These are phyloP conservation scores for Salix caprea DNA, from an alignment of 345 rosid species.

Conservation along the genomic window DNA sequence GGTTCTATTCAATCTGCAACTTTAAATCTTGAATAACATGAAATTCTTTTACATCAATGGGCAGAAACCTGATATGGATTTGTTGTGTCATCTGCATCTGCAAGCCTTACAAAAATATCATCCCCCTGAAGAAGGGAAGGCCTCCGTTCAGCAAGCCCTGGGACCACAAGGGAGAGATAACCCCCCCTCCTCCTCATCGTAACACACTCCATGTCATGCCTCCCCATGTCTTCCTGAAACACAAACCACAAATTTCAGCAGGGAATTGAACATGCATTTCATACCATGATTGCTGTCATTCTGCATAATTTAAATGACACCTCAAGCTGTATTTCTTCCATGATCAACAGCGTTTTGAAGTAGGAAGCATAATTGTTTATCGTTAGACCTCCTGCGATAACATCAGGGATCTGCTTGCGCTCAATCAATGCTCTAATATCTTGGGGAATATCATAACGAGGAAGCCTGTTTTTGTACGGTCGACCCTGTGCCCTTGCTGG, in stretches of 20 bases:
- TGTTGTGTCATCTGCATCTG: conserved; percentile 24
- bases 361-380: conserved; percentile 45
- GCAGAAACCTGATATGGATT: conserved; percentile 47
- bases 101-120: conserved; percentile 45
- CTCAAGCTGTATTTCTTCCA: conserved; percentile 90
- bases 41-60: background rate
- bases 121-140: conserved; percentile 91
- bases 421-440: conserved; percentile 57
- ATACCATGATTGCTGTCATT: background rate
- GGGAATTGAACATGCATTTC: background rate
- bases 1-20: background rate
- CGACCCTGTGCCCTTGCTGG: conserved; percentile 31
- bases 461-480: conserved; percentile 46
- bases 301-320: conserved; percentile 25
- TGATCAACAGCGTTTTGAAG: conserved; percentile 57
- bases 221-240: conserved; percentile 72
- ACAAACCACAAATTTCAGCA: conserved; percentile 3
- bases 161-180: conserved; percentile 61
- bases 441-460: conserved; percentile 47
- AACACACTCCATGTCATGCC: conserved; percentile 66
- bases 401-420: conserved; percentile 51
- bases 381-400: conserved; percentile 41
- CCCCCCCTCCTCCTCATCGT: conserved; percentile 51
- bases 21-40: background rate
- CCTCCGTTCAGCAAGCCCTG: conserved; percentile 90